phyloP scores from a whole-genome alignment of 1,139 yeast genomes.

The Kurtzmaniella quercitrusa region DNA sequence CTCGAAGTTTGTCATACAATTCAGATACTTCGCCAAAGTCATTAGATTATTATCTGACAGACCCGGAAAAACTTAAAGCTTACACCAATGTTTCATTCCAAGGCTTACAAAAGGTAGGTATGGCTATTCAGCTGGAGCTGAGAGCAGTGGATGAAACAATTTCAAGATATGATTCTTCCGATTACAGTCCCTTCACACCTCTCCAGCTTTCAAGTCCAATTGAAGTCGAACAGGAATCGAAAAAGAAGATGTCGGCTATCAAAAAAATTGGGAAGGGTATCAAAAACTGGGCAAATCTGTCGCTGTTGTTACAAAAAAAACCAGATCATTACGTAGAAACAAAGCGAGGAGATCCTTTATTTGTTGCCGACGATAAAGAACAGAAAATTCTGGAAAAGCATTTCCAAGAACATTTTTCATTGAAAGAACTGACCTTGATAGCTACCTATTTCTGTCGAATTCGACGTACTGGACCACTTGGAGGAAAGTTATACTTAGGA shows the following conservation, averaged over 20 bases:
- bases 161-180: constrained; percentile 15
- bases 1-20: background rate
- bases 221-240: constrained; percentile 14
- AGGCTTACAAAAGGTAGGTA: constrained; percentile 28
- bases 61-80: background rate
- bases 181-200: constrained; percentile 15
- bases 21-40: background rate
- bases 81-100: constrained; percentile 21
- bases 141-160: constrained; percentile 22
- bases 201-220: constrained; percentile 27
- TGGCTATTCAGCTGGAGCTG: constrained; percentile 30
- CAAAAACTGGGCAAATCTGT: constrained; percentile 32
- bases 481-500: constrained; percentile 80
- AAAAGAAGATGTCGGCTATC: constrained; percentile 13
- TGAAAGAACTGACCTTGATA: constrained; percentile 49
- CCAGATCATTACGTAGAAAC: constrained; percentile 54
- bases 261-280: constrained; percentile 24
- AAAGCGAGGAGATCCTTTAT: constrained; percentile 44
- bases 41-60: background rate
- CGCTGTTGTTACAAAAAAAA: constrained; percentile 59
- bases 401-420: constrained; percentile 63
- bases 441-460: constrained; percentile 74
- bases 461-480: constrained; percentile 66
- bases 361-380: constrained; percentile 38
- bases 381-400: constrained; percentile 45